These are phyloP conservation scores for Nakaseomyces nivariensis DNA, from an alignment of 1,139 yeast species.

Conservation along the genomic window DNA sequence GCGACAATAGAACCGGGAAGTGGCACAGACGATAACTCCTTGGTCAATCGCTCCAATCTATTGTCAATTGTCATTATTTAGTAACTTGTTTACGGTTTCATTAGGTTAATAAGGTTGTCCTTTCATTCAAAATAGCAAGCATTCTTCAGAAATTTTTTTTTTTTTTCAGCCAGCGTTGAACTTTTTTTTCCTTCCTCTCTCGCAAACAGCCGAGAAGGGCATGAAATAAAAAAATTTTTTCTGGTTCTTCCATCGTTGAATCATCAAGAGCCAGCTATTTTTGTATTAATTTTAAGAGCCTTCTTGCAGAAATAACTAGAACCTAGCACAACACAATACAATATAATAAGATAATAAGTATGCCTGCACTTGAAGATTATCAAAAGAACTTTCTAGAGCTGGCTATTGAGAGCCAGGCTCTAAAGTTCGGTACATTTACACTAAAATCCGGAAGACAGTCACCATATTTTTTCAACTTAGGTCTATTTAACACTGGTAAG, in stretches of 20 bases:
- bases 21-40: neutral
- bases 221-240: neutral
- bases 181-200: too few relatives aligned
- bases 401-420: conserved; percentile 72
- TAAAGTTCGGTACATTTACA: conserved; percentile 80
- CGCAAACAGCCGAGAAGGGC: neutral
- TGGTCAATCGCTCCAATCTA: neutral
- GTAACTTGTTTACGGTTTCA: too few relatives aligned
- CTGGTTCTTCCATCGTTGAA: neutral
- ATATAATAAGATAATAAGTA: neutral
- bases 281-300: neutral
- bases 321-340: too few relatives aligned
- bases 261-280: neutral
- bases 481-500: conserved; percentile 74
- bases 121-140: too few relatives aligned
- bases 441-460: conserved; percentile 86
- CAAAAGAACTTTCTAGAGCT: conserved; percentile 64
- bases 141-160: too few relatives aligned
- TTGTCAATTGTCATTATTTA: neutral
- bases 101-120: too few relatives aligned
- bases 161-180: too few relatives aligned
- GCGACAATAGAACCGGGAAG: neutral
- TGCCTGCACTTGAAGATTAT: conserved; percentile 34
- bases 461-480: conserved; percentile 96
- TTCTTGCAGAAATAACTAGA: too few relatives aligned